Base-by-base conservation (phyloP, 164 flowering plant genomes). In the Berberis thunbergii region DNA sequence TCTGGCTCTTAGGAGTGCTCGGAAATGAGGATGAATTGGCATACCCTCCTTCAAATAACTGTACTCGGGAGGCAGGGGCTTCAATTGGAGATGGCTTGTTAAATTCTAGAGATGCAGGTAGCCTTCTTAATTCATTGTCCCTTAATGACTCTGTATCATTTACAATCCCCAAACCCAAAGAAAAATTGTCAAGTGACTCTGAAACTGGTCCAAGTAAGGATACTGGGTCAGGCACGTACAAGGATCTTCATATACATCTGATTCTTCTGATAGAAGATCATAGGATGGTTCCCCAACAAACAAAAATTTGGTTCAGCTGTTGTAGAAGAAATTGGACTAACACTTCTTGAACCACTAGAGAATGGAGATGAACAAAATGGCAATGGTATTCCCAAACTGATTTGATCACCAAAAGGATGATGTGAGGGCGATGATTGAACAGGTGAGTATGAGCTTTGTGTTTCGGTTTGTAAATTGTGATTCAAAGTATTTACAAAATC, bases 171-270 rank as follows among this genome's bases (percentile, higher is more conserved):
- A 76, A 64, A 72, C 87, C 98, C 70, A 83, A 72, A 50, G 88
- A 82, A 75, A 92, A 92, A 76, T 86, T 81, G 71, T 90, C 88
- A 69, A 93, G 92, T 59, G 98, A 88, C 72, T 90, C 97, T 45
- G 96, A 88, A 66, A 93, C 91, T 46, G 98, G 98, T 43, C 98
- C 98, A 68, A 93, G 88, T 73, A 93, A 76, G 7, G 92, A 84
- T 45, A 74, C 82, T 4, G 91, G 92, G 76, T 93, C 97, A 49
- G 96, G 96, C 70, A 76, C 82, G 83, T 93, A 77, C 92, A 87
- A 4, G 96, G 92, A 64, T 90, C 98, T 76, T 88, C 97, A 83
- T 83, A 93, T 72, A 81, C 77, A 66, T 93, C 96, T 7, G 78
- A 76, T 55, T 90, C 97, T 60, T 89, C 96, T 40, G 81, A 74